phyloP scores from a whole-genome alignment of 768 basidiomycete species.

The Mycena maculata region DNA sequence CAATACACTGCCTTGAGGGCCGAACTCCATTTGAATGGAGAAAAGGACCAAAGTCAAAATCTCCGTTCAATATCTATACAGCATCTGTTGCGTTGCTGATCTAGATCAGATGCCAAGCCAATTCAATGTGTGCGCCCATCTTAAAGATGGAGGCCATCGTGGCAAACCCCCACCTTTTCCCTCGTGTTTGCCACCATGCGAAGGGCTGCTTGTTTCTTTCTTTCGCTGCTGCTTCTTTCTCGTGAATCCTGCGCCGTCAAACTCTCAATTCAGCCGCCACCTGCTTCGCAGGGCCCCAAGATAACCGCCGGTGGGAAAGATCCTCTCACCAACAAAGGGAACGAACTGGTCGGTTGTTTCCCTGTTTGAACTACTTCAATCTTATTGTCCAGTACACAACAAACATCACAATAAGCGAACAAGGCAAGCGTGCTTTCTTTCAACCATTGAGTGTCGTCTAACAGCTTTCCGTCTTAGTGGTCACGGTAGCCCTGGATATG shows the following conservation, averaged over 20 bases:
- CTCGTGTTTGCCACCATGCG: slow-evolving; percentile 29
- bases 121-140: no score
- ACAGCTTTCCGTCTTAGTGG: slow-evolving; percentile 18
- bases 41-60: no score
- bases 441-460: no score
- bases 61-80: no score
- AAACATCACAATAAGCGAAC: slow-evolving; percentile 31
- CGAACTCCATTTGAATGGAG: no score
- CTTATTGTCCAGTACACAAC: slow-evolving; percentile 21
- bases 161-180: no score
- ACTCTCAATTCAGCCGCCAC: slow-evolving; percentile 18
- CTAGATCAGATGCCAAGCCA: no score
- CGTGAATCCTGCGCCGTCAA: slow-evolving; percentile 22
- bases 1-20: no score
- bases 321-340: slow-evolving; percentile 30
- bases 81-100: no score
- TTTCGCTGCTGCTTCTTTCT: slow-evolving; percentile 25
- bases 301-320: slow-evolving; percentile 5
- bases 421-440: slow-evolving; percentile 15
- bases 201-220: slow-evolving; percentile 12
- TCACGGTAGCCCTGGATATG: slow-evolving; percentile 30
- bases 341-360: slow-evolving; percentile 22
- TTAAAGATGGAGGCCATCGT: no score
- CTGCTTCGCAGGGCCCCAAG: no score
- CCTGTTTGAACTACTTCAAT: neutral